Evolutionary conservation across 2,329 filamentous ascomycete species (phyloP).

Genomic region (Hymenoscyphus albidus): DNA sequence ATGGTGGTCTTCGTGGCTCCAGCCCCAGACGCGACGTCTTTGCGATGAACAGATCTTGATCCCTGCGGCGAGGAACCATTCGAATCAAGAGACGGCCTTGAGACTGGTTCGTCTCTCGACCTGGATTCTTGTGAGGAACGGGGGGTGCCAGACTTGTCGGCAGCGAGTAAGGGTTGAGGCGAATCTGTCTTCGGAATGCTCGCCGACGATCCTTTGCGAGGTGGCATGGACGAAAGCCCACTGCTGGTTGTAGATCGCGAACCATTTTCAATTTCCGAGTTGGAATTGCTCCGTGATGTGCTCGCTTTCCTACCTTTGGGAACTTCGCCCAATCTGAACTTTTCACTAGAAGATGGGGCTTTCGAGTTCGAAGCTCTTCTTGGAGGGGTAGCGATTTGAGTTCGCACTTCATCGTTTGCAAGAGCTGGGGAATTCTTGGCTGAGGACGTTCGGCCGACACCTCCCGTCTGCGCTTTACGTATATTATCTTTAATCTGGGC

Average conservation of each 20-base stretch:
- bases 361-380: slow-evolving; percentile 27
- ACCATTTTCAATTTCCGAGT: slow-evolving; percentile 36
- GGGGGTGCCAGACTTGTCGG: slow-evolving; percentile 42
- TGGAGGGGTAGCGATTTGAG: slow-evolving; percentile 31
- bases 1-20: slow-evolving; percentile 23
- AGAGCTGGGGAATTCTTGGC: slow-evolving; percentile 27
- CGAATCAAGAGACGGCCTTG: slow-evolving; percentile 39
- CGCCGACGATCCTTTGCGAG: slow-evolving; percentile 24
- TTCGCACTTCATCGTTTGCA: slow-evolving; percentile 28
- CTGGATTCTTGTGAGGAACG: slow-evolving; percentile 58
- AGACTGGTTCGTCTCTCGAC: slow-evolving; percentile 50
- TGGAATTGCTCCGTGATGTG: slow-evolving; percentile 35
- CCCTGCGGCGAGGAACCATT: slow-evolving; percentile 37
- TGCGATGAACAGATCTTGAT: slow-evolving; percentile 50
- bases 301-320: slow-evolving; percentile 60
- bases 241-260: slow-evolving; percentile 39
- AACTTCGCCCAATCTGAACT: slow-evolving; percentile 78
- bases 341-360: slow-evolving; percentile 43
- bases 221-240: slow-evolving; percentile 21
- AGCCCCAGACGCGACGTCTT: slow-evolving; percentile 48
- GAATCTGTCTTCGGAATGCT: slow-evolving; percentile 26
- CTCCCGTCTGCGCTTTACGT: slow-evolving; percentile 37
- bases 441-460: slow-evolving; percentile 15
- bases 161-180: slow-evolving; percentile 24
- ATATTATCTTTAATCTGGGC: slow-evolving; percentile 46